Percentiles rank a stretch among this genome's conserved stretches.
phyloP scores from a whole-genome alignment of 2,329 filamentous ascomycete genomes.

The Alternaria alternata region DNA sequence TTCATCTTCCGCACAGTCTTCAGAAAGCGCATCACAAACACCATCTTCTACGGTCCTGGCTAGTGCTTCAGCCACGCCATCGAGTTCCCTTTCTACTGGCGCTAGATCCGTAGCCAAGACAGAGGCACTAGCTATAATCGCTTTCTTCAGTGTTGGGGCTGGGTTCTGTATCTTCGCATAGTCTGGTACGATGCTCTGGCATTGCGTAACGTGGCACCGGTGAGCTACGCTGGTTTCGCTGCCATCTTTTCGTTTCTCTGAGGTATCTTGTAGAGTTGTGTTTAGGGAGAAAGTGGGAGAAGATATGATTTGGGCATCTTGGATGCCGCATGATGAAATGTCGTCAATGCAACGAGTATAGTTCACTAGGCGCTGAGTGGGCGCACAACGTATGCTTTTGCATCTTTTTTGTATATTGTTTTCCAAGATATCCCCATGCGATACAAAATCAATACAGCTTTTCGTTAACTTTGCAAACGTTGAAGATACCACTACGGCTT shows the following conservation, averaged over 20 bases:
- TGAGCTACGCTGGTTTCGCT: not conserved
- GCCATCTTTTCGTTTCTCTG: not conserved
- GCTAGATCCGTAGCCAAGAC: not conserved
- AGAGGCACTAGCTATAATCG: constrained; percentile 1
- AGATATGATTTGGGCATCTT: not conserved
- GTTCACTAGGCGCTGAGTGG: not conserved
- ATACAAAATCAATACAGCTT: not conserved
- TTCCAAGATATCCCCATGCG: constrained; percentile 11
- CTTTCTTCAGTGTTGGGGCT: constrained; percentile 5
- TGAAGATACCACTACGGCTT: not conserved
- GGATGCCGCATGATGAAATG: not conserved
- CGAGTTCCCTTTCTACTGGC: constrained; percentile 1
- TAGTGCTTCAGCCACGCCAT: constrained; percentile 4
- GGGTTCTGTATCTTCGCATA: constrained; percentile 17
- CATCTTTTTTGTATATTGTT: constrained; percentile 9
- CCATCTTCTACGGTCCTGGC: not conserved
- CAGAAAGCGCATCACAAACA: not conserved
- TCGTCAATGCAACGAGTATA: not conserved
- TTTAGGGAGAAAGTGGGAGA: not conserved
- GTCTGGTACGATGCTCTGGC: not conserved
- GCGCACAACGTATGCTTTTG: not conserved
- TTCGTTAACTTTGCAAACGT: not conserved
- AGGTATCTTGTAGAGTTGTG: not conserved
- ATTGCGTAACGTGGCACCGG: not conserved
- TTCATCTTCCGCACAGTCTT: not conserved